These are phyloP conservation scores for Termitomyces heimii DNA, from an alignment of 768 basidiomycete species.

Conservation along the genomic window DNA sequence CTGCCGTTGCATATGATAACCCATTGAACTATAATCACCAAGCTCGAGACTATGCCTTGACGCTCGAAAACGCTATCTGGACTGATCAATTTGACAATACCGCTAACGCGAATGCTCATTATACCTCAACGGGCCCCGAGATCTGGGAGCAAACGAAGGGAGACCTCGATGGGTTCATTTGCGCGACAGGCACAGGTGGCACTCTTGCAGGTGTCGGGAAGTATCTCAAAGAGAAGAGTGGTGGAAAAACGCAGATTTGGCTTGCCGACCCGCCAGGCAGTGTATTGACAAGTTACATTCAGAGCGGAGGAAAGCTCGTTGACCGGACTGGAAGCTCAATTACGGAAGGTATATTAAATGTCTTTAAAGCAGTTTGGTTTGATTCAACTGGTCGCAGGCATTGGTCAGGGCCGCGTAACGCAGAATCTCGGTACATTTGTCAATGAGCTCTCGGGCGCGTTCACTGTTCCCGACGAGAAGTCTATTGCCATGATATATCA, in stretches of 20 bases:
- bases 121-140: constrained; percentile 89
- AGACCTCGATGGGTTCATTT: constrained; percentile 84
- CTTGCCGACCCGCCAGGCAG: constrained; percentile 97
- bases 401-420: constrained; percentile 95
- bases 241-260: constrained; percentile 80
- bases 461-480: constrained; percentile 84
- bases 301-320: constrained; percentile 67
- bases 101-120: constrained; percentile 87
- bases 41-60: constrained; percentile 80
- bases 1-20: constrained; percentile 94
- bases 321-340: constrained; percentile 86
- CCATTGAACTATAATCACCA: constrained; percentile 98
- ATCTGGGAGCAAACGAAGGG: constrained; percentile 90
- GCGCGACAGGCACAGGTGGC: constrained; percentile 93
- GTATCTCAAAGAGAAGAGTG: constrained; percentile 77
- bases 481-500: constrained; percentile 93
- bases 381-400: constrained; percentile 45
- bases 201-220: constrained; percentile 88
- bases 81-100: constrained; percentile 98
- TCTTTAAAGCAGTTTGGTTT: neutral
- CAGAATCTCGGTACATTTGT: constrained; percentile 84
- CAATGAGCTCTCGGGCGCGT: constrained; percentile 70
- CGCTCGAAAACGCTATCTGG: constrained; percentile 82
- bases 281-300: constrained; percentile 79
- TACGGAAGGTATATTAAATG: constrained; percentile 65